A percentile compares a stretch with the other conserved stretches of the same genome.
Conservation (phyloP, 192 early-diverging fungal species). For the Coemansia sp. region DNA sequence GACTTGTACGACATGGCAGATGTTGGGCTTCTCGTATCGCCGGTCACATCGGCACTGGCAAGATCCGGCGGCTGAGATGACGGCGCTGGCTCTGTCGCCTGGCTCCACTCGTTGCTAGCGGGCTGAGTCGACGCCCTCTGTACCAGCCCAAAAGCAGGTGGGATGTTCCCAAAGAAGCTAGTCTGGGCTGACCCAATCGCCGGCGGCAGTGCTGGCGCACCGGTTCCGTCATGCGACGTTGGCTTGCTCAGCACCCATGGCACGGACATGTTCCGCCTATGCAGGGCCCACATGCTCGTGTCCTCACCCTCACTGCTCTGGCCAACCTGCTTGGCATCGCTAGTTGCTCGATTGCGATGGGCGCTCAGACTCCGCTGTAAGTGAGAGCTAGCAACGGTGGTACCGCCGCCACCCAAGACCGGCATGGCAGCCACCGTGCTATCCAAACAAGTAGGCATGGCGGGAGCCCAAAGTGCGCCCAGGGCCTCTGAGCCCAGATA, state of each 20-base stretch:
- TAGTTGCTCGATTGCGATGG: slow-evolving; percentile 27
- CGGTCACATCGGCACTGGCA: neutral
- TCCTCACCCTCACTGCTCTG: neutral
- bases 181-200: neutral
- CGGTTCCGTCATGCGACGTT: neutral
- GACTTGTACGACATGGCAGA: slow-evolving; percentile 50
- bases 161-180: slow-evolving; percentile 22
- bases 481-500: neutral
- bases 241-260: slow-evolving; percentile 23
- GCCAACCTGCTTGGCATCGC: slow-evolving; percentile 22
- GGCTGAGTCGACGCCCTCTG: slow-evolving; percentile 15
- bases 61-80: neutral
- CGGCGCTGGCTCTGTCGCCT: neutral
- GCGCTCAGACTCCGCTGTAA: slow-evolving; percentile 30
- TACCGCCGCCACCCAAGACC: neutral
- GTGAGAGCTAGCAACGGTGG: neutral
- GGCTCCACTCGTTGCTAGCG: neutral
- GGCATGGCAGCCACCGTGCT: slow-evolving; percentile 15
- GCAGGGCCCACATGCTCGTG: neutral
- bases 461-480: neutral
- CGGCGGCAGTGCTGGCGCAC: neutral
- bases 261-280: slow-evolving; percentile 47
- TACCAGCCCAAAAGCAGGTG: neutral
- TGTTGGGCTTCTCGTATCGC: slow-evolving; percentile 16
- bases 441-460: slow-evolving; percentile 5